Percentiles rank a stretch among this genome's conserved stretches.
phyloP scores from a whole-genome alignment of 495 filamentous ascomycete species.

The Clavariopsis aquatica region DNA sequence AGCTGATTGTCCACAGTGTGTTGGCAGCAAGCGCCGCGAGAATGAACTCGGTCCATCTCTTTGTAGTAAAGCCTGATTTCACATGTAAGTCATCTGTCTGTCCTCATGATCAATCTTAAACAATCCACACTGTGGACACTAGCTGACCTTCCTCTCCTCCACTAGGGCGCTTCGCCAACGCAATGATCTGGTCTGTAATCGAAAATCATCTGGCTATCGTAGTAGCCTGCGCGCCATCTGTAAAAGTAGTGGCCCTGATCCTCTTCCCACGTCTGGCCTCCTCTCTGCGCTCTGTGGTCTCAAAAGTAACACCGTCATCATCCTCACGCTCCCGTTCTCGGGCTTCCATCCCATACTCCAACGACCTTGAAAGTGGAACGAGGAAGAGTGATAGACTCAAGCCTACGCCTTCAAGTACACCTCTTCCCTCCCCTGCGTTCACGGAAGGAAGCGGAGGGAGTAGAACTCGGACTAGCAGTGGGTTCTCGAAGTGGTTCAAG shows the following conservation, averaged over 20 bases:
- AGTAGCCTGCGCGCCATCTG: conserved; percentile 29
- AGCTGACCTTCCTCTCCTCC: background rate
- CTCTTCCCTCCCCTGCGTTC: conserved; percentile 18
- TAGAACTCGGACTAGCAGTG: conserved; percentile 3
- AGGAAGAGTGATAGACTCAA: conserved; percentile 18
- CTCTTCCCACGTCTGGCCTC: conserved; percentile 29
- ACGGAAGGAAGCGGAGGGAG: background rate
- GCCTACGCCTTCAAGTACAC: conserved; percentile 6
- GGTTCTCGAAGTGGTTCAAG: conserved; percentile 27
- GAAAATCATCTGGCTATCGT: conserved; percentile 35
- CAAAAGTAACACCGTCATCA: conserved; percentile 15
- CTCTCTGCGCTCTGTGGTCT: conserved; percentile 14
- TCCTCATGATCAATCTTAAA: background rate
- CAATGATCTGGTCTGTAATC: conserved; percentile 34
- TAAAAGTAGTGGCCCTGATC: conserved; percentile 34
- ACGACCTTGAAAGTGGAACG: conserved; percentile 12
- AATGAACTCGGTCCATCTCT: conserved; percentile 7
- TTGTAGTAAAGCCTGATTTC: conserved; percentile 13
- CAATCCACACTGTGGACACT: background rate
- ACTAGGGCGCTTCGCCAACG: conserved; percentile 26
- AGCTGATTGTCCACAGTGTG: conserved; percentile 4
- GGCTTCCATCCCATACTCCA: background rate
- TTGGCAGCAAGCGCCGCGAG: conserved; percentile 26
- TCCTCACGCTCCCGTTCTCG: conserved; percentile 9
- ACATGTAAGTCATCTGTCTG: conserved; percentile 19